Evolutionary conservation across 2,329 filamentous ascomycete genomes (phyloP), one percentile per base, ranked within the genome.

Genomic region (Colletotrichum horii): DNA sequence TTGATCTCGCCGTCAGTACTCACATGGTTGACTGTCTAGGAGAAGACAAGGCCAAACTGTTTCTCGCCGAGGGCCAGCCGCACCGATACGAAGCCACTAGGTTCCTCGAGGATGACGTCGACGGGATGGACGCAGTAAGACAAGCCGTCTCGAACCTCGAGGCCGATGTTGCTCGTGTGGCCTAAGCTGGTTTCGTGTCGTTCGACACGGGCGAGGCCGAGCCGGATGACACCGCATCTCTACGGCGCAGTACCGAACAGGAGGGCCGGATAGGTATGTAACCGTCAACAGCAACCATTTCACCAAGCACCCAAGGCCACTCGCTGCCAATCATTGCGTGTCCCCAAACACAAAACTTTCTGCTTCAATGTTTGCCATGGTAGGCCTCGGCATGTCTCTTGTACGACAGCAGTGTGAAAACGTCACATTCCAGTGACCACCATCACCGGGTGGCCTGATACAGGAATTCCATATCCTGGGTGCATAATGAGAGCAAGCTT

Each of bases 81-180:
- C 83, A 84, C 66, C 77, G 82, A 15, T 84, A 79, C 69, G 82
- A 83, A 76, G 66, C 78, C 77, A 78, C 72, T 8, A 79, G 70
- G 58, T 84, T 79, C 24, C 74, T 83, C 3, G 83, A 84, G 38
- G 83, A 83, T 22, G 75, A 80, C 1, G 72, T 60, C 30, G 76
- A 79, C 1, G 79, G 79, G 4, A 83, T 83, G 81, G 77, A 77
- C 19, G 72, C 75, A 8, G 81, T 83, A 6, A 78, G 79, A 30
- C 56, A 78, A 30, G 80, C 80, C 0, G 71, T 82, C 24, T 67
- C 67, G 5, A 78, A 78, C 28, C 48, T 83, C 3, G 81, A 82
- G 28, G 34, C 32, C 28, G 67, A 71, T 6, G 61, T 67, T 67
- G 55, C 36, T n/a, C 72, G 38, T 6, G 30, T 24, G n/a, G 43